Conservation (phyloP, 495 filamentous ascomycete genomes). For the Penicillium argentinense region DNA sequence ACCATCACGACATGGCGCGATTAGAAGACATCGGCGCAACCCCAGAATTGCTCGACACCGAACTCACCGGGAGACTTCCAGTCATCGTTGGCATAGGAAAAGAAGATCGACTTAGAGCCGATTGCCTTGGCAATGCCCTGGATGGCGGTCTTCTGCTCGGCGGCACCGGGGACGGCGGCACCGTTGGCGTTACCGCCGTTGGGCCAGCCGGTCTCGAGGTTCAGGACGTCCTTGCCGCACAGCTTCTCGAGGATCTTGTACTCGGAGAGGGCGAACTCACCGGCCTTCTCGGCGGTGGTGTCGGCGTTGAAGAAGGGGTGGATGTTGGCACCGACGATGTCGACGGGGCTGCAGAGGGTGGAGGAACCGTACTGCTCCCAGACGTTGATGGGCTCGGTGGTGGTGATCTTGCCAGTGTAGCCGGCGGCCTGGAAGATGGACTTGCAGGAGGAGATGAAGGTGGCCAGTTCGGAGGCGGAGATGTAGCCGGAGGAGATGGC, state of each 20-base stretch:
- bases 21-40: slow-evolving; percentile 57
- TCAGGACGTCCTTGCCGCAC: slow-evolving; percentile 68
- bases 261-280: slow-evolving; percentile 68
- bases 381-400: slow-evolving; percentile 79
- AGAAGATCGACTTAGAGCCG: slow-evolving; percentile 65
- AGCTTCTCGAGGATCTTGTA: slow-evolving; percentile 61
- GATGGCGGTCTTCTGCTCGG: slow-evolving; percentile 73
- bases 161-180: slow-evolving; percentile 61
- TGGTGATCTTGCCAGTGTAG: slow-evolving; percentile 76
- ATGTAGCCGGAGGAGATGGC: slow-evolving; percentile 69
- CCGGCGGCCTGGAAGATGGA: slow-evolving; percentile 53
- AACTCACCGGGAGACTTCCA: slow-evolving; percentile 77
- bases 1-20: slow-evolving; percentile 11
- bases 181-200: slow-evolving; percentile 67
- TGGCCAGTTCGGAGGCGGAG: slow-evolving; percentile 58
- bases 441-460: slow-evolving; percentile 63
- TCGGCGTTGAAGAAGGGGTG: slow-evolving; percentile 90
- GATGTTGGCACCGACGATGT: slow-evolving; percentile 79
- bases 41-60: slow-evolving; percentile 80
- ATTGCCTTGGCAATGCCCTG: slow-evolving; percentile 57
- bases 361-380: slow-evolving; percentile 52
- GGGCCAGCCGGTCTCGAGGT: slow-evolving; percentile 94
- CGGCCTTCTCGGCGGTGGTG: slow-evolving; percentile 61
- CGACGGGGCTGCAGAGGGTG: slow-evolving; percentile 68
- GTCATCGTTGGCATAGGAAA: slow-evolving; percentile 74